phyloP scores from a whole-genome alignment of 208 protist species.

The Novymonas esmeraldas region DNA sequence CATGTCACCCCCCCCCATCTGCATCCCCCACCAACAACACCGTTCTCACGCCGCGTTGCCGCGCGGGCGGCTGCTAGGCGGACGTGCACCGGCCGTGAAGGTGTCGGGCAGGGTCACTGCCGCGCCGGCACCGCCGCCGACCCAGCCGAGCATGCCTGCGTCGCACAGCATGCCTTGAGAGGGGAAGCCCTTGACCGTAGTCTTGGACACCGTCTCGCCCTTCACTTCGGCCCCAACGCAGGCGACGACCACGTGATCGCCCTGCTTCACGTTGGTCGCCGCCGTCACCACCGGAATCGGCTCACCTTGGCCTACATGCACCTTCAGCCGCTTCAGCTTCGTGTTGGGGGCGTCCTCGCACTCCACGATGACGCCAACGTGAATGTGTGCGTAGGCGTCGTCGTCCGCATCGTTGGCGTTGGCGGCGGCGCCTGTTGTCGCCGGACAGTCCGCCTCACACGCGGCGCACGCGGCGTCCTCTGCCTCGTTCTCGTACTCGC shows the following conservation, averaged over 20 bases:
- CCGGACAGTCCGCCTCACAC: constrained; percentile 56
- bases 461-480: constrained; percentile 44
- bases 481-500: constrained; percentile 66
- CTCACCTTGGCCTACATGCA: constrained; percentile 55
- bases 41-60: constrained; percentile 26
- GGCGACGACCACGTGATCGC: constrained; percentile 62
- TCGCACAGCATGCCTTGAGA: constrained; percentile 85
- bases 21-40: background rate
- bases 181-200: constrained; percentile 68
- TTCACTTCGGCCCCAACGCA: constrained; percentile 67
- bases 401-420: constrained; percentile 46
- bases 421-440: constrained; percentile 2
- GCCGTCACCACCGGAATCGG: constrained; percentile 74
- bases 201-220: constrained; percentile 59
- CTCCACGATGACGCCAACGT: constrained; percentile 52
- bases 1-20: too few species aligned
- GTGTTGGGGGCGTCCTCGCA: constrained; percentile 61
- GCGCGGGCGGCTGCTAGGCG: constrained; percentile 48
- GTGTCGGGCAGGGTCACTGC: constrained; percentile 60
- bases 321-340: constrained; percentile 70
- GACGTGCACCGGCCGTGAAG: constrained; percentile 35
- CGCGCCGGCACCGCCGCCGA: constrained; percentile 60
- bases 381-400: constrained; percentile 47
- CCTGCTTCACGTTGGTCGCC: constrained; percentile 69
- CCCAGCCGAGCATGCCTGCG: constrained; percentile 81